Percentiles rank a stretch among this genome's conserved stretches.
Conservation (phyloP, 73 alveolate genomes). For the Paramecium tetraurelia region DNA sequence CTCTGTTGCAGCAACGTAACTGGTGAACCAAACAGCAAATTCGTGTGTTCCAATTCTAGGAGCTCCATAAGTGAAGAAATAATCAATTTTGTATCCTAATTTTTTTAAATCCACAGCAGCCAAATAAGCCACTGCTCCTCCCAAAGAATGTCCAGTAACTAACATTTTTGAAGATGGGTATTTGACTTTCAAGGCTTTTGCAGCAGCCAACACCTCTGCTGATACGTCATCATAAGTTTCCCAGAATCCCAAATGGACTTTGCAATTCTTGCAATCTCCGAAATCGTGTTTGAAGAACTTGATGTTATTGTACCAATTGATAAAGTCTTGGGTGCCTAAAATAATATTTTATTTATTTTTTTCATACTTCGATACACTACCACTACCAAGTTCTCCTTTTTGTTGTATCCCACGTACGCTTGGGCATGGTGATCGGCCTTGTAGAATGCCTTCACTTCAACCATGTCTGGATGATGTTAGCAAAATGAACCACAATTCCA, state of each 20-base stretch:
- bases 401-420: constrained; percentile 50
- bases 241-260: constrained; percentile 60
- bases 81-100: constrained; percentile 44
- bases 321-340: constrained; percentile 13
- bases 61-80: constrained; percentile 54
- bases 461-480: constrained; percentile 47
- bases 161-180: constrained; percentile 27
- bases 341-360: not conserved
- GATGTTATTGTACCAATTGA: constrained; percentile 36
- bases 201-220: constrained; percentile 21
- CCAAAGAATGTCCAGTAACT: constrained; percentile 62
- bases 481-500: constrained; percentile 60
- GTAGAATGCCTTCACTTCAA: constrained; percentile 47
- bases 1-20: constrained; percentile 14
- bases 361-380: constrained; percentile 35
- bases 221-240: constrained; percentile 55
- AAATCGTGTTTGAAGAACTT: constrained; percentile 36
- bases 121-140: constrained; percentile 65
- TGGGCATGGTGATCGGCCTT: constrained; percentile 36
- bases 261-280: constrained; percentile 34
- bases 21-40: constrained; percentile 33
- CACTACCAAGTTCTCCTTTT: constrained; percentile 31
- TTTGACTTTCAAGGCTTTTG: not conserved
- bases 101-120: constrained; percentile 33
- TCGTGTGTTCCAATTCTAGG: constrained; percentile 54